Base-by-base conservation (phyloP, 306 rosid species). In the Medicago arabica region DNA sequence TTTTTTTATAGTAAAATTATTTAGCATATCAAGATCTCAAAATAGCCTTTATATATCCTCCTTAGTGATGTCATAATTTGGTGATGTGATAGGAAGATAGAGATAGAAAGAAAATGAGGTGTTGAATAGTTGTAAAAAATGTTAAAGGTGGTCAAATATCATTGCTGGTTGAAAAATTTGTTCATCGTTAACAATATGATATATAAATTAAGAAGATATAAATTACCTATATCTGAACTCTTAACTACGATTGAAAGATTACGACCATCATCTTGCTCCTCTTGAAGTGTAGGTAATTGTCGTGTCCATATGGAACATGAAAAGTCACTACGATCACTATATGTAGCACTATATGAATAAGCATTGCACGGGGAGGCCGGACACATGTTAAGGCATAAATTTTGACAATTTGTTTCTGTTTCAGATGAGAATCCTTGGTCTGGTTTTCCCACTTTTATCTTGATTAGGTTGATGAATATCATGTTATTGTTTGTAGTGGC, bases 331-430 rank as follows among this genome's bases (percentile, higher is more conserved):
- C 44, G 18, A 14, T 23, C 25, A 12, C 1, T 6, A 53, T 70
- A 11, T 7, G 0, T 0, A 63, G 13, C 21, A 8, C 6, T 19
- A n/a, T 64, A 87, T 13, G 88, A 75, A 76, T 80, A 89, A 49
- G 88, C 91, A 34, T 25, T 68, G 61, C 94, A 85, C 8, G 0
- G n/a, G n/a, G n/a, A n/a, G n/a, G n/a, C n/a, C n/a, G n/a, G 0
- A 64, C 78, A 80, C 1, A 0, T 4, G 1, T 3, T 15, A 3
- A 23, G 40, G 85, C 95, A 87, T 5, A 0, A 0, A 3, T 19
- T 49, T 63, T 6, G 31, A 67, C 94, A 89, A 0, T 76, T 61
- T 12, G 8, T 14, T 62, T 82, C 88, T 21, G 15, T 60, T 6
- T 0, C n/a, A 9, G 1, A 1, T 0, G 0, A 0, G 5, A 0